A percentile compares a stretch with the other conserved stretches of the same genome.
Conservation (phyloP, 768 basidiomycete species). For the Macrolepiota fuliginosa region DNA sequence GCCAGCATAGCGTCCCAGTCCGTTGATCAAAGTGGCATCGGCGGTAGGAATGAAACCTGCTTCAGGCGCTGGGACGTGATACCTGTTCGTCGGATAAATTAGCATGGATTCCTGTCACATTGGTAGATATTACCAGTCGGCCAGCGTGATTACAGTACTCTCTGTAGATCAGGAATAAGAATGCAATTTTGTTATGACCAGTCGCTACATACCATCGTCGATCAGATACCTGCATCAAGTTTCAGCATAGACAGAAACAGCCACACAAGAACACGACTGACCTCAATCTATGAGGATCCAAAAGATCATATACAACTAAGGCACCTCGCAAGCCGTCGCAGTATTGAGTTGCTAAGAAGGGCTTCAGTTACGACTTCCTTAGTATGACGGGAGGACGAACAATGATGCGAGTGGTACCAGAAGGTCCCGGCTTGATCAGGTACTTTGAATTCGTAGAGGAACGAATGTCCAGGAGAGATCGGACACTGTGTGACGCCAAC, state of each 20-base stretch:
- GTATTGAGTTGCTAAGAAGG: conserved; percentile 36
- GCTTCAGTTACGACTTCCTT: background rate
- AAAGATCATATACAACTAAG: conserved; percentile 37
- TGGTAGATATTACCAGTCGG: conserved; percentile 19
- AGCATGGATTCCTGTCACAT: conserved; percentile 27
- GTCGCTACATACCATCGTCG: conserved; percentile 41
- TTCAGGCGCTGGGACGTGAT: background rate
- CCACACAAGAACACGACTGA: conserved; percentile 22
- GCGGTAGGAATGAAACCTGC: background rate
- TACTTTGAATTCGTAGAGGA: conserved; percentile 34
- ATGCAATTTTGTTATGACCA: conserved; percentile 25
- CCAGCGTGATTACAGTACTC: conserved; percentile 26
- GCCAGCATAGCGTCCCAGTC: conserved; percentile 35
- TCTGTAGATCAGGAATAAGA: conserved; percentile 21
- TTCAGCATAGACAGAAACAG: background rate
- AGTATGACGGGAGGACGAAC: background rate
- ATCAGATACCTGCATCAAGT: conserved; percentile 15
- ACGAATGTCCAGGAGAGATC: conserved; percentile 36
- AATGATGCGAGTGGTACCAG: conserved; percentile 36
- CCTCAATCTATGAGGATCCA: conserved; percentile 26
- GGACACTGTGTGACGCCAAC: conserved; percentile 40
- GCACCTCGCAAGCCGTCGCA: conserved; percentile 47
- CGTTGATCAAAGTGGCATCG: conserved; percentile 16
- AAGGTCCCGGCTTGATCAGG: conserved; percentile 40
- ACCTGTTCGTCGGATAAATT: conserved; percentile 37